Evolutionary conservation across 352 stramenopile species (phyloP).

Genomic region (Pythium brachiatum): DNA sequence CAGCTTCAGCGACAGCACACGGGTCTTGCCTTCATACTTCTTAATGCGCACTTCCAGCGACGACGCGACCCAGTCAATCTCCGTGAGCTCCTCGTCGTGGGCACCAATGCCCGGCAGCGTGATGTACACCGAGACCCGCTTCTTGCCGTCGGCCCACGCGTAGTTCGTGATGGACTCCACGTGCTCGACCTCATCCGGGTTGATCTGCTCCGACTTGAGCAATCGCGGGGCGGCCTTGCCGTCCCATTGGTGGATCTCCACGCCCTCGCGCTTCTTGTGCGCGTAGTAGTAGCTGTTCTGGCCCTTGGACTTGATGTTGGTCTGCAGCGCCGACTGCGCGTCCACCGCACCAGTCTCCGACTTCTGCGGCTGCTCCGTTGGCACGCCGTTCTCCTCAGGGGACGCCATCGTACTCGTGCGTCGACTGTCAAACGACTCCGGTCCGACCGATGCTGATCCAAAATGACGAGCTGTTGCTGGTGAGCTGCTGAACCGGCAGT

Average conservation of each 20-base stretch:
- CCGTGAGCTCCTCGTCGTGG: slow-evolving; percentile 58
- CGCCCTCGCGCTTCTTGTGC: slow-evolving; percentile 78
- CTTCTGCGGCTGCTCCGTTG: slow-evolving; percentile 11
- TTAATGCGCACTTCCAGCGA: slow-evolving; percentile 60
- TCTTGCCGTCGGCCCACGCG: slow-evolving; percentile 81
- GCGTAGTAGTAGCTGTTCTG: slow-evolving; percentile 89
- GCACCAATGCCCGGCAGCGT: slow-evolving; percentile 60
- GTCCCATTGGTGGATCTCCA: slow-evolving; percentile 83
- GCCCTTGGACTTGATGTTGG: slow-evolving; percentile 81
- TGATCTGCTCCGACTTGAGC: slow-evolving; percentile 53
- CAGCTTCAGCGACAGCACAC: slow-evolving; percentile 67
- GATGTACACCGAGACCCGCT: slow-evolving; percentile 75
- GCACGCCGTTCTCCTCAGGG: slow-evolving; percentile 10
- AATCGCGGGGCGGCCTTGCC: slow-evolving; percentile 70
- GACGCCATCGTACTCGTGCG: slow-evolving; percentile 11
- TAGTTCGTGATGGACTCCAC: slow-evolving; percentile 71
- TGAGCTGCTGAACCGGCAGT: not conserved
- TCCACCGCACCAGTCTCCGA: not conserved
- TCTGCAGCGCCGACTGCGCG: slow-evolving; percentile 59
- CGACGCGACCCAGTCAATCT: slow-evolving; percentile 63
- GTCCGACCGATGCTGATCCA: not conserved
- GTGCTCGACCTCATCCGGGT: slow-evolving; percentile 33
- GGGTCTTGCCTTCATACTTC: slow-evolving; percentile 68
- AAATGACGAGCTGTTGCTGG: not conserved
- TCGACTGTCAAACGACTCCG: not conserved